phyloP scores from a whole-genome alignment of 164 flowering plant genomes.

The Cinnamomum micranthum region DNA sequence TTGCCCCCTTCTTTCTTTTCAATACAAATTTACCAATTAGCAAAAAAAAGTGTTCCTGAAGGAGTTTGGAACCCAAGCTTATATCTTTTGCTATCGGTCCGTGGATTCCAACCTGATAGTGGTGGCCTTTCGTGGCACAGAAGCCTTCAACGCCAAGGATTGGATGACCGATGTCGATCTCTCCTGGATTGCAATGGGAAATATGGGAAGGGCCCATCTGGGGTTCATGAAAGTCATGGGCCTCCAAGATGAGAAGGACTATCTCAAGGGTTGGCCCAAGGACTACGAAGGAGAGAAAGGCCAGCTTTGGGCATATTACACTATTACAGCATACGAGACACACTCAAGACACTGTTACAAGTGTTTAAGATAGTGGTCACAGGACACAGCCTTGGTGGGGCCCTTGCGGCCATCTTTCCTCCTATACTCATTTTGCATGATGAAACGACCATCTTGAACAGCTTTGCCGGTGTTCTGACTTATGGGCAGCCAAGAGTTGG shows the following conservation, averaged over 20 bases:
- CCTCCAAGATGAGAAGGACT: constrained; percentile 28
- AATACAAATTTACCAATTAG: no score
- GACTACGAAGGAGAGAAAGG: constrained; percentile 11
- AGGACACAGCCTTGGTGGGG: constrained; percentile 39
- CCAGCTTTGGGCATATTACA: constrained; percentile 45
- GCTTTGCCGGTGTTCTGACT: constrained; percentile 46
- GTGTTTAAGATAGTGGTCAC: constrained; percentile 16
- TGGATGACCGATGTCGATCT: constrained; percentile 58
- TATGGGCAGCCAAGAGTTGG: constrained; percentile 79
- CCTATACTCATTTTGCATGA: constrained; percentile 41
- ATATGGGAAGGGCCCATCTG: constrained; percentile 46
- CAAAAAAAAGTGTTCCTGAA: constrained; percentile 39
- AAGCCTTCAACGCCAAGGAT: constrained; percentile 43
- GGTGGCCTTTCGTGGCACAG: constrained; percentile 76
- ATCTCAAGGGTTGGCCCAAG: constrained; percentile 48
- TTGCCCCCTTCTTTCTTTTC: no score
- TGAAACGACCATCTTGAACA: constrained; percentile 36
- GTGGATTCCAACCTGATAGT: constrained; percentile 28
- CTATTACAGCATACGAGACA: constrained; percentile 41
- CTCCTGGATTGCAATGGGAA: constrained; percentile 44
- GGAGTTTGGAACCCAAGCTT: constrained; percentile 39
- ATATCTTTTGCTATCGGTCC: constrained; percentile 32
- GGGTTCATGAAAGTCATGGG: constrained; percentile 81
- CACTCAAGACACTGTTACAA: constrained; percentile 24
- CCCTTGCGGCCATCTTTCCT: constrained; percentile 53